These are phyloP conservation scores for Warburgia ugandensis DNA, from an alignment of 164 flowering plant genomes.

Conservation along the genomic window DNA sequence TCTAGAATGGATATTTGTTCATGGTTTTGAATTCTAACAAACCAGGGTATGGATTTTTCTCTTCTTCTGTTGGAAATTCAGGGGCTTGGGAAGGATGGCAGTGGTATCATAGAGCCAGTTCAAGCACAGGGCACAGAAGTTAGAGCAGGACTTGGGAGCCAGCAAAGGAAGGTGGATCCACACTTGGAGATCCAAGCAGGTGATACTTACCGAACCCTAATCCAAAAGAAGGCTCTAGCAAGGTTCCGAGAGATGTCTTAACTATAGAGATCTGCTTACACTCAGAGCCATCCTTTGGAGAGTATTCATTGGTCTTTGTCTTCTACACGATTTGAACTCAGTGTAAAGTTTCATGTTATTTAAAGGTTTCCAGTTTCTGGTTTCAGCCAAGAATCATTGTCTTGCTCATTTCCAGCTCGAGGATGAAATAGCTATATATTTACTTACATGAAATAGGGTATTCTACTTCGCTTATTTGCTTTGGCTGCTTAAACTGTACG, in stretches of 20 bases:
- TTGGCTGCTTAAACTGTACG: too few species aligned
- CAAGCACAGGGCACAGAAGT: slow-evolving; percentile 61
- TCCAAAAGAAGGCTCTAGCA: slow-evolving; percentile 90
- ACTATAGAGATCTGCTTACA: background rate
- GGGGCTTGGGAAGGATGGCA: slow-evolving; percentile 97
- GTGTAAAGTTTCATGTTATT: too few species aligned
- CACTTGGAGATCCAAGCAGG: slow-evolving; percentile 80
- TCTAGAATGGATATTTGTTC: background rate
- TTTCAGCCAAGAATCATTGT: too few species aligned
- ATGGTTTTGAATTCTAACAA: slow-evolving; percentile 2
- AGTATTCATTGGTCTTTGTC: too few species aligned
- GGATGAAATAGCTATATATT: too few species aligned
- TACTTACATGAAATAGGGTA: too few species aligned
- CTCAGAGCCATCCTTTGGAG: too few species aligned
- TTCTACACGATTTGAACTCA: too few species aligned
- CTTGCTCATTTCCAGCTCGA: too few species aligned
- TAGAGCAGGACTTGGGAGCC: slow-evolving; percentile 90
- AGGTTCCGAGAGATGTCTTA: slow-evolving; percentile 85
- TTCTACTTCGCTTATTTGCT: too few species aligned
- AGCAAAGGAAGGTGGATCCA: slow-evolving; percentile 71
- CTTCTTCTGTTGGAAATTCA: slow-evolving; percentile 16
- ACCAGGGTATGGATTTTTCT: slow-evolving; percentile 4
- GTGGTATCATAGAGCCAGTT: slow-evolving; percentile 92
- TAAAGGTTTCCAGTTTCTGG: too few species aligned
- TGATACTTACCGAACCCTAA: slow-evolving; percentile 75